Evolutionary conservation across 2,329 filamentous ascomycete species (phyloP).

Genomic region (Fusarium sp.): DNA sequence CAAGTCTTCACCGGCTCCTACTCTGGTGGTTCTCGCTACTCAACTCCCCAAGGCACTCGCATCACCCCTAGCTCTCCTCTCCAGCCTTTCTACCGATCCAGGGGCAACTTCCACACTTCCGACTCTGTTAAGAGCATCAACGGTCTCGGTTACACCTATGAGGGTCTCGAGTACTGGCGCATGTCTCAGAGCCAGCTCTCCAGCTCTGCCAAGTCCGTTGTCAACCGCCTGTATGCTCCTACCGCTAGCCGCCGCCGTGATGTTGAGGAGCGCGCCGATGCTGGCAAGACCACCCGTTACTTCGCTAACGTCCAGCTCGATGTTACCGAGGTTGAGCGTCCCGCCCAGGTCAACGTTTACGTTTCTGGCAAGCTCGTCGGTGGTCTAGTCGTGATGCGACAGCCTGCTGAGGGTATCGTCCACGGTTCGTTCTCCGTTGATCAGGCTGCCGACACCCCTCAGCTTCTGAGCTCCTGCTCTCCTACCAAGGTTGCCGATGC

Average conservation of each 20-base stretch:
- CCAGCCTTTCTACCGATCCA: constrained; percentile 60
- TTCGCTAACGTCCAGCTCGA: constrained; percentile 52
- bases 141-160: constrained; percentile 55
- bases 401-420: constrained; percentile 48
- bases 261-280: constrained; percentile 19
- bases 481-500: constrained; percentile 41
- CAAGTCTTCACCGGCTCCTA: constrained; percentile 52
- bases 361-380: constrained; percentile 49
- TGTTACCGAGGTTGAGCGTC: constrained; percentile 51
- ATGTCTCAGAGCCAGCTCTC: constrained; percentile 48
- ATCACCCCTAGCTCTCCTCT: constrained; percentile 60
- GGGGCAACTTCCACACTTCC: constrained; percentile 57
- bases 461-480: constrained; percentile 58
- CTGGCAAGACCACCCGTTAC: constrained; percentile 46
- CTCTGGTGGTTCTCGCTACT: constrained; percentile 52
- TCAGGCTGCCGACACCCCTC: constrained; percentile 71
- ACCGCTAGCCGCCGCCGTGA: constrained; percentile 27
- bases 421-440: constrained; percentile 55
- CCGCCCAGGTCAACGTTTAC: constrained; percentile 51
- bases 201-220: constrained; percentile 46
- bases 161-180: constrained; percentile 51
- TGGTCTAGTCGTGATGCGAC: constrained; percentile 52
- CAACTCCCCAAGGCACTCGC: constrained; percentile 52
- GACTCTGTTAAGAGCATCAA: constrained; percentile 48
- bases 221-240: constrained; percentile 51